Base-by-base conservation (phyloP, 2,329 filamentous ascomycete genomes). In the Pseudogymnoascus sp. region DNA sequence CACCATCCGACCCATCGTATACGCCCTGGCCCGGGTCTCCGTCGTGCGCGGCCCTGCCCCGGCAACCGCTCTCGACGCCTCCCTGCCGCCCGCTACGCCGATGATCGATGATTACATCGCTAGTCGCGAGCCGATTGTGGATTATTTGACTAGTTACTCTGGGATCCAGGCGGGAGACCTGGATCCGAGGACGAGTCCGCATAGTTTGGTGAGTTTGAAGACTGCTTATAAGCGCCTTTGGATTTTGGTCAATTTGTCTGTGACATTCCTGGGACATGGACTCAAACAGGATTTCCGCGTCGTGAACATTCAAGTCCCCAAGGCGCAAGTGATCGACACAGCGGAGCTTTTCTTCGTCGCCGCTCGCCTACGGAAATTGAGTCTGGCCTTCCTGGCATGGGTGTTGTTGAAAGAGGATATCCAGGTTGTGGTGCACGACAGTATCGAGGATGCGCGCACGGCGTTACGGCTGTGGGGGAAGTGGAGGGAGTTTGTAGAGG, bases 41-140 rank as follows among this genome's bases (percentile, higher is more conserved):
- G 91, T 97, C 1, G 82, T 97, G 11, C 85, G 95, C 23, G 92
- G 92, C 7, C 35, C 62, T 11, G 38, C 40, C 5, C 56, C 56
- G 10, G n/a, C 35, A 2, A 18, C 14, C 5, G 25, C 61, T 14
- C 50, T 62, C 23, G 77, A 75, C 0, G 78, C 84, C 61, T 93
- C 92, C 18, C 82, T 87, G 66, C 78, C 88, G 40, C 91, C 95
- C 73, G 92, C 92, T 0, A 75, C 88, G 0, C 91, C 94, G 0
- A 97, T 97, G 72, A 95, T 99, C 67, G 94, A 99, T 72, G 94
- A 99, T 76, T 99, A 99, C 74, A 96, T 99, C 66, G 86, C 87
- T 33, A 93, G 95, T 70, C 87, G 87, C 65, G 94, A 97, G 72
- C 87, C 89, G 0, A 91, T 99, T 23, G 90, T 97, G 64, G 94